Evolutionary conservation across 139 green algal species (phyloP), one percentile per base, ranked within the genome.

Genomic region (Chlorella vulgaris): DNA sequence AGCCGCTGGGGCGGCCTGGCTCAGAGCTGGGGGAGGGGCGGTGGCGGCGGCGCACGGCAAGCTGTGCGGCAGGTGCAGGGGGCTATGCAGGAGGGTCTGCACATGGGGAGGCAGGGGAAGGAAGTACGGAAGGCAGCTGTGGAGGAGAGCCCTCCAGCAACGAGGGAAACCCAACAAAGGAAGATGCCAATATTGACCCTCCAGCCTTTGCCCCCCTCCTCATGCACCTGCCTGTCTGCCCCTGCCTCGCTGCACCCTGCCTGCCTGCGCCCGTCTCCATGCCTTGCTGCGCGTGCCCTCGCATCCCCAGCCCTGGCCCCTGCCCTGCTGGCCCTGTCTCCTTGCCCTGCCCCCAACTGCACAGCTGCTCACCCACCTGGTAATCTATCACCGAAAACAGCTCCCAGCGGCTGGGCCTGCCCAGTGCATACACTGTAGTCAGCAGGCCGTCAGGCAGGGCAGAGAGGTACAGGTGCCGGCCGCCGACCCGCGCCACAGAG

Each of bases 391-490:
- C 19, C 31, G 31, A n/a, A 24, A 83, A 83, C 40, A 83, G 39
- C 38, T 83, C 78, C 78, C 78, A 83, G 4, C 78, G 78, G 2
- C 33, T 35, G 28, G 61, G 78, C 18, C 35, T 28, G n/a, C 29
- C 19, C 0, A 42, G 21, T 13, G 40, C 61, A 67, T 31, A 26
- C 28, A 42, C 53, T 0, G 78, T 83, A 31, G 53, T 74, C 18
- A 83, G 40, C n/a, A 73, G 39, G n/a, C 78, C 78, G 18, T 68
- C 63, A 24, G 78, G 78, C 18, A 83, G 78, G 3, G 78, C 78
- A 15, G 62, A 79, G 47, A 83, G 55, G 7, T 42, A 76, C n/a
- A 83, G 39, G 69, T 83, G 78, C 15, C 53, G 51, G 15, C 78
- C 78, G 21, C 42, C 19, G 28, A 83, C 53, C 3, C 78, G 67